Evolutionary conservation across 78 protist species (phyloP), one percentile per base, ranked within the genome.

Genomic region (Ministeria vibrans): DNA sequence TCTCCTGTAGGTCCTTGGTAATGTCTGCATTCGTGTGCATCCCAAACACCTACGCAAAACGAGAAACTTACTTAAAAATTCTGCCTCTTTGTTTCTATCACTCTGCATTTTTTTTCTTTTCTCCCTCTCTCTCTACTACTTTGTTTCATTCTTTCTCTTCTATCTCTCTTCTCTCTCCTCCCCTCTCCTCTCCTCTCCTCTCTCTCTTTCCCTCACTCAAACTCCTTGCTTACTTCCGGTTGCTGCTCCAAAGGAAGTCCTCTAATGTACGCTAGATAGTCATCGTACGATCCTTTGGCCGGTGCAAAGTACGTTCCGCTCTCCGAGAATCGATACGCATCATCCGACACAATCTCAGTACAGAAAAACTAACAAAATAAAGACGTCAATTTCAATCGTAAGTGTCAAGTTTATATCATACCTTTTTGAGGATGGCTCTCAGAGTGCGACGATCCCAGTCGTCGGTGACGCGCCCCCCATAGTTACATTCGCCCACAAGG

Each of bases 381-480:
- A 36, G 59, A 66, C n/a, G 38, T 28, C 11, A 36, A 44, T 44
- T 34, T 70, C 30, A 64, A 38, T 41, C 59, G 53, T 49, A 36
- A 38, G 20, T 39, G 68, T 69, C 30, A 59, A 70, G 64, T 85
- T 80, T 53, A 0, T 2, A 18, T 42, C 2, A 59, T 80, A 86
- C 63, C 11, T 0, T 45, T 74, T 53, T 4, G 91, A 90, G 72
- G 59, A 85, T 6, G 93, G 79, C 69, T 71, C n/a, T 84, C 69
- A 90, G 77, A 46, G 89, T 83, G 18, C 75, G 59, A 38, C 86
- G 78, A 74, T 95, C 98, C 49, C 27, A 77, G 69, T 90, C 89
- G 75, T 92, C 96, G 15, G 96, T 91, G 82, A 95, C 88, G n/a
- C 92, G 81, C 13, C 97, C 97, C 2, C 98, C 98, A 85, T 95